Evolutionary conservation across 192 early-diverging fungal species (phyloP), one percentile per base, ranked within the genome.

Genomic region (Linnemannia exigua): DNA sequence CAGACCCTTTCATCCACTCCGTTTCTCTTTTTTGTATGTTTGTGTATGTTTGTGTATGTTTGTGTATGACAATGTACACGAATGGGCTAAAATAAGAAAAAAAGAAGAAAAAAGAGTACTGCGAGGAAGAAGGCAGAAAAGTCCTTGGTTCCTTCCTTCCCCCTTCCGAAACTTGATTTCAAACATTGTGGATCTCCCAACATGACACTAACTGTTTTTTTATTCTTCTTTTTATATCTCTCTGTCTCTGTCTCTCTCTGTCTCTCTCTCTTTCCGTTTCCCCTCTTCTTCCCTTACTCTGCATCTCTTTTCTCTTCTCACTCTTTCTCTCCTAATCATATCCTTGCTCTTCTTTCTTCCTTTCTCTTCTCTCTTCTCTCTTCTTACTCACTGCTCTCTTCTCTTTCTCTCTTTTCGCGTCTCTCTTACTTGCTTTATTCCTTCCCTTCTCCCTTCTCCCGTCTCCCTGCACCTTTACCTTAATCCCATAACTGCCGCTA

Each of bases 231-330:
- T n/a, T 31, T n/a, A 31, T 25, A 15, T 66, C 33, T 67, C 75
- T 76, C 54, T 67, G 35, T 63, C 31, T 75, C n/a, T 76, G 61
- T 67, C 74, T 67, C 36, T 76, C 63, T 31, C 74, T 67, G n/a
- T n/a, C n/a, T 75, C 28, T 67, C 74, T 75, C 54, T 67, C 54
- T 63, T n/a, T 75, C n/a, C 67, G 61, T 67, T 63, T 67, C 36
- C n/a, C n/a, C n/a, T 19, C 14, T 37, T 20, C 31, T 35, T 71
- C 44, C 41, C 16, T n/a, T 17, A 12, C n/a, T 36, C 20, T 12
- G 20, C 48, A n/a, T 46, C 14, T 20, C 1, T n/a, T 8, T 38
- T 25, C 52, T 12, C 28, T 38, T 19, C 36, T n/a, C n/a, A n/a
- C n/a, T 71, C 70, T 46, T 20, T 41, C 22, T 47, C 22, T 33